Percentiles rank a stretch among this genome's conserved stretches.
phyloP scores from a whole-genome alignment of 768 basidiomycete species.

The Leccinum sublutescens region DNA sequence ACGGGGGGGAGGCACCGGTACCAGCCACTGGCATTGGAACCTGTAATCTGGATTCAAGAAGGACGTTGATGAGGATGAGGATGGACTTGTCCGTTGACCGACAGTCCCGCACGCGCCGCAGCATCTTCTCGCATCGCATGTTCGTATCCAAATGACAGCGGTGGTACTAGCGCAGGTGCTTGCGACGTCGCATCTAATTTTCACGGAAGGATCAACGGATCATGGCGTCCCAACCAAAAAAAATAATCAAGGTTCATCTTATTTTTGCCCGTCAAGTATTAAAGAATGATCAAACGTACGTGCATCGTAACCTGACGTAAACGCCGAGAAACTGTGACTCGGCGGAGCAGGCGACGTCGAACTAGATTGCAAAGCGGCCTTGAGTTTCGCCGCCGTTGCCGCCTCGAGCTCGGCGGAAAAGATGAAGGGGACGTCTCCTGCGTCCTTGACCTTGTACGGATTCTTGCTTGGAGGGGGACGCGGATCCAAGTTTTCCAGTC shows the following conservation, averaged over 20 bases:
- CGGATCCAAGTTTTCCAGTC: slow-evolving; percentile 17
- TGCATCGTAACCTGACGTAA: slow-evolving; percentile 28
- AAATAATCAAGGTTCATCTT: neutral
- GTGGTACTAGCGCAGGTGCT: neutral
- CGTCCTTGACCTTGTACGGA: slow-evolving; percentile 26
- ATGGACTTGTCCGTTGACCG: neutral
- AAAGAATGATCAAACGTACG: slow-evolving; percentile 27
- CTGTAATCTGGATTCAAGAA: neutral
- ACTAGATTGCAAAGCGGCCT: slow-evolving; percentile 23
- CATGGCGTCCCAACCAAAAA: neutral
- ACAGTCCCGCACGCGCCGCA: neutral
- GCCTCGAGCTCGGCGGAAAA: slow-evolving; percentile 33
- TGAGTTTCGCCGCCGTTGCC: slow-evolving; percentile 27
- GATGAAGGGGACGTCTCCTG: slow-evolving; percentile 32
- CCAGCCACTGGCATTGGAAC: neutral
- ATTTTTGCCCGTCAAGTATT: neutral
- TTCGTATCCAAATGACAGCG: neutral
- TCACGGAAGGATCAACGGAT: neutral
- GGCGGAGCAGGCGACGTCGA: slow-evolving; percentile 8
- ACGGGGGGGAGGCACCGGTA: slow-evolving; percentile 3
- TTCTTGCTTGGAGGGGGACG: slow-evolving; percentile 12
- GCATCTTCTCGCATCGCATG: neutral
- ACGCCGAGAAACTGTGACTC: slow-evolving; percentile 12
- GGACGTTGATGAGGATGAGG: neutral
- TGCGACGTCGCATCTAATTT: neutral